Evolutionary conservation across 225 moss, liverwort and hornwort species (phyloP), one percentile per base, ranked within the genome.

Genomic region (Climacium dendroides): DNA sequence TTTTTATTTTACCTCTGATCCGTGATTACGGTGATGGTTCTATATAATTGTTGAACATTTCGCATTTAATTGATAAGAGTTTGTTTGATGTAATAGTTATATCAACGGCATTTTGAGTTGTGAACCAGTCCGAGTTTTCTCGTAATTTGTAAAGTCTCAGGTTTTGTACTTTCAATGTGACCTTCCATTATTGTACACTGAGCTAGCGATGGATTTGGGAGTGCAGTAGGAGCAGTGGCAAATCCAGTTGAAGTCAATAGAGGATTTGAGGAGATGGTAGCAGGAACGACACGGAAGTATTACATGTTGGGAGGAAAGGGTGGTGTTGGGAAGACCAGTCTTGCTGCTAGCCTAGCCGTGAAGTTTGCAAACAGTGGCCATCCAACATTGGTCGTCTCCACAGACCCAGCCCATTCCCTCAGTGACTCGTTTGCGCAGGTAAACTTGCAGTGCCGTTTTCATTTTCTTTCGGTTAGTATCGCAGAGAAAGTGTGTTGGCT

Each of bases 351-450:
- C 57, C 87, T 97, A 57, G 97, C 97, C 45, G 97, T 97, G 62
- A 97, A 95, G 89, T 97, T 97, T 90, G 97, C 97, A 25, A 96
- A 96, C 63, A 96, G 91, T 87, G 97, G 97, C 80, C 97, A 97
- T 89, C 96, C 97, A 78, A 97, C 97, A 25, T 87, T 97, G n/a
- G 97, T 97, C 60, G 97, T 97, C 39, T 97, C 97, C 67, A 97
- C 97, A 23, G 97, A 97, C 80, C 97, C 97, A 66, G 97, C 97
- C 3, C 97, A 97, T 74, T 97, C 97, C 73, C 95, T 97, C 32
- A 97, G 97, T 85, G 97, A 97, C 93, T 97, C 97, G 14, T 97
- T 97, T 90, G 96, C 96, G 35, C 97, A 97, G 97, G 97, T 91
- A 92, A 90, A 86, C 34, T 61, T 65, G 35, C 78, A 63, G 26